These are phyloP conservation scores for Ensete ventricosum DNA, from an alignment of 176 grass and related monocot genomes.

Conservation along the genomic window DNA sequence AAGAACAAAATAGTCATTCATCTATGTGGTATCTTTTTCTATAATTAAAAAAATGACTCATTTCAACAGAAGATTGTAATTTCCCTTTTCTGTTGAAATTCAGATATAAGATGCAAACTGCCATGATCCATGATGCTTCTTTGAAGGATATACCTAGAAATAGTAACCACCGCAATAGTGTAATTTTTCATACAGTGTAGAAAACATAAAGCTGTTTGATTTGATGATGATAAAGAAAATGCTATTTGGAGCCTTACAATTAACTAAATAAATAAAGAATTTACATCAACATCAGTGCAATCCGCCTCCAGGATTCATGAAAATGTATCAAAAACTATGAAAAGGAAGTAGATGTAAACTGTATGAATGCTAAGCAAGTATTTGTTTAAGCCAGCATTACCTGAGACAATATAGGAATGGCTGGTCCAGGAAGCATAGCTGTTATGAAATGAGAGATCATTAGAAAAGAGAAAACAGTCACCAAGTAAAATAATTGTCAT, in stretches of 20 bases:
- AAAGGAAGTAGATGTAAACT: not conserved
- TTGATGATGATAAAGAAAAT: not conserved
- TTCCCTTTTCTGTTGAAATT: not conserved
- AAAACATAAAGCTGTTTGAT: no score
- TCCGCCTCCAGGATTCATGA: not conserved
- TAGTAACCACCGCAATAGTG: no score
- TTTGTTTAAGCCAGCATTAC: constrained; percentile 27
- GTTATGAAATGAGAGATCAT: constrained; percentile 10
- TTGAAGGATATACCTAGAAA: no score
- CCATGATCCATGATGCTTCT: not conserved
- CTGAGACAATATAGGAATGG: constrained; percentile 90
- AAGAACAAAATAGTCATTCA: not conserved
- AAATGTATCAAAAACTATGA: not conserved
- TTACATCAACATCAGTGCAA: no score
- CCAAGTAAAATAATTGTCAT: not conserved
- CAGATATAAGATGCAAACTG: not conserved
- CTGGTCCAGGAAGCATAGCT: constrained; percentile 81
- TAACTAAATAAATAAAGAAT: not conserved
- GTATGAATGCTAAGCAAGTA: not conserved
- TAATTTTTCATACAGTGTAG: no score
- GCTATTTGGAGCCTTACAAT: not conserved
- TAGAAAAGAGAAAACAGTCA: not conserved
- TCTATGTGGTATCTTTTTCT: not conserved
- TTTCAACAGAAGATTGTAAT: not conserved
- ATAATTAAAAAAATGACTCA: not conserved